Base-by-base conservation (phyloP, 768 basidiomycete species). In the Leccinum longicurvipes region DNA sequence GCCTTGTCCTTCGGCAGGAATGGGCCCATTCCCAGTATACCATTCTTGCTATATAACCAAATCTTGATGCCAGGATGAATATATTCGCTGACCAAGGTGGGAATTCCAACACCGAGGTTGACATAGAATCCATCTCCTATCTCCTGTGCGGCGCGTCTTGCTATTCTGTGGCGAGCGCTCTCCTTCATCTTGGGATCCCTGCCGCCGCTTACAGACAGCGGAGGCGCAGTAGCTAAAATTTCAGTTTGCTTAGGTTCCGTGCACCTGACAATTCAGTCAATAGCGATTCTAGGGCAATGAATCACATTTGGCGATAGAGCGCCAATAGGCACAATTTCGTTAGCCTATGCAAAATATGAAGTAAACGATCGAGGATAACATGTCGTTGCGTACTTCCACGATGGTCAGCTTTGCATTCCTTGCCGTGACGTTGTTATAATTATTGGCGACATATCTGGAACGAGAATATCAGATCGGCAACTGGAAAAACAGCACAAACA, bases 31-130 rank as follows among this genome's bases (percentile, higher is more conserved):
- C 91, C 91, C 53, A 93, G 72, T 56, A 93, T 88, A 27, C 91
- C 91, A 59, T 93, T 93, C 77, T 93, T 90, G 67, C 88, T 91
- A 68, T 93, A 91, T 64, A 92, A 64, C 88, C 87, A 91, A 27
- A 93, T 90, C 47, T 79, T 79, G 23, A 91, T 82, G 47, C 80
- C 85, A 54, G 83, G 78, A 46, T 82, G 81, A 36, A 93, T 69
- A 69, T 87, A 83, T 64, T 90, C 89, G 0, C 91, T 89, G 25
- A 93, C 88, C 10, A 94, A 81, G 5, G 91, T 93, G 27, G 92
- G 92, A 83, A 94, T 94, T 25, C 92, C 92, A 61, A 94, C 91
- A 27, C 92, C 91, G 48, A 93, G 74, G 63, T 93, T 93, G 58
- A 92, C 90, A 59, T 90, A 85, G 76, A 80, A 91, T 1, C 90